Evolutionary conservation across 148 eudicot genomes (phyloP).

Genomic region (Rhododendron vialii): DNA sequence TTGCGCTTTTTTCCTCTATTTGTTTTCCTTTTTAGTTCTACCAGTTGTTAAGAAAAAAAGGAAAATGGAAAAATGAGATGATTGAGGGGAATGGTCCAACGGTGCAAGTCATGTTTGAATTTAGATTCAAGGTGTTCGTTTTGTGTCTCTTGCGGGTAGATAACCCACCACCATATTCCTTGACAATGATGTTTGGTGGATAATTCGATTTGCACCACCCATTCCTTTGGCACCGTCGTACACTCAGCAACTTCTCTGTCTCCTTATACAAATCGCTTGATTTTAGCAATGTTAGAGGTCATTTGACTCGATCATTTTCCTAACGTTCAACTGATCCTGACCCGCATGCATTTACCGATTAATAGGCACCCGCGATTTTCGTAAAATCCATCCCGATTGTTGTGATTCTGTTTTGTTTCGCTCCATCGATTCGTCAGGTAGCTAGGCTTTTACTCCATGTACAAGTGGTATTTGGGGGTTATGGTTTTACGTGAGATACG

Average conservation of each 20-base stretch:
- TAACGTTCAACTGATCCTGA: not conserved
- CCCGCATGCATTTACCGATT: not conserved
- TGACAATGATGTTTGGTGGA: conserved; percentile 7
- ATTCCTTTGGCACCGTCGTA: not conserved
- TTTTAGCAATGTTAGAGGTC: not conserved
- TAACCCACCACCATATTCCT: conserved; percentile 5
- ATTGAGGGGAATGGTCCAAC: not conserved
- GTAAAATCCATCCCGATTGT: not conserved
- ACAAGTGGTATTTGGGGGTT: not conserved
- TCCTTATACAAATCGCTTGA: not conserved
- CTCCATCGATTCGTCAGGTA: not conserved
- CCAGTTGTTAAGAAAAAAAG: not conserved
- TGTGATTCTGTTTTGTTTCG: not conserved
- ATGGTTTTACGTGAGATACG: too few relatives aligned
- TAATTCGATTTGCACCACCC: conserved; percentile 5
- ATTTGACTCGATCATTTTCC: not conserved
- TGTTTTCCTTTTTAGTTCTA: not conserved
- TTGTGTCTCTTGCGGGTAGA: conserved; percentile 5
- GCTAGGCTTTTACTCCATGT: not conserved
- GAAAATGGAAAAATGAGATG: not conserved
- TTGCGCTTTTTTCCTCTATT: not conserved
- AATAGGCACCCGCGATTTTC: not conserved
- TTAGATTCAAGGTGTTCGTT: not conserved
- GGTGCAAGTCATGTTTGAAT: not conserved
- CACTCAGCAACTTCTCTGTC: not conserved